Evolutionary conservation across 805 yeast species (phyloP).

Genomic region (Myxozyma kluyveri): DNA sequence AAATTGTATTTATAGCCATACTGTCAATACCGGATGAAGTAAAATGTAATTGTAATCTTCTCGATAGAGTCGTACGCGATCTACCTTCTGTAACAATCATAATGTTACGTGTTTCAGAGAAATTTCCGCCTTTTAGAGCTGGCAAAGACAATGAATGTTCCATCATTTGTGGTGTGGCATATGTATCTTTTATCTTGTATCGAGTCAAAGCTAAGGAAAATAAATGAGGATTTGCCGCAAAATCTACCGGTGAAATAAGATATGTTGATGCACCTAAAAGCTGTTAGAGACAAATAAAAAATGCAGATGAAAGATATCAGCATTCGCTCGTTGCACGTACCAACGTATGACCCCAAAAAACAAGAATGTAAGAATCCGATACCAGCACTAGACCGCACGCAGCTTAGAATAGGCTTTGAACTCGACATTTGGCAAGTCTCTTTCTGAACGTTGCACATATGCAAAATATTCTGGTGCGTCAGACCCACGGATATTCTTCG

Average conservation of each 20-base stretch:
- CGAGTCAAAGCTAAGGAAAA: constrained; percentile 70
- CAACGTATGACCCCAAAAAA: constrained; percentile 71
- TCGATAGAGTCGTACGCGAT: constrained; percentile 60
- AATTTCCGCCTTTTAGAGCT: constrained; percentile 59
- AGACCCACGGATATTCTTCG: constrained; percentile 54
- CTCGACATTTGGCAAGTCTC: constrained; percentile 85
- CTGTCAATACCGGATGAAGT: constrained; percentile 62
- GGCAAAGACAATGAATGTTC: constrained; percentile 62
- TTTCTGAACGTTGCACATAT: constrained; percentile 81
- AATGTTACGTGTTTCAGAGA: constrained; percentile 69
- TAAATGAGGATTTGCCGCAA: constrained; percentile 66
- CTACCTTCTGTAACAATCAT: constrained; percentile 79
- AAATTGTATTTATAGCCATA: constrained; percentile 71
- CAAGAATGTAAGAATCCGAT: constrained; percentile 87
- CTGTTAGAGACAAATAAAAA: background rate
- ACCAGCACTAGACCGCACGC: constrained; percentile 81
- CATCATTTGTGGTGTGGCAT: constrained; percentile 79
- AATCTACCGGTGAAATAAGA: constrained; percentile 73
- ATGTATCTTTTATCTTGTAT: constrained; percentile 79
- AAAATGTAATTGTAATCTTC: constrained; percentile 59
- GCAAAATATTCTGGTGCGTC: constrained; percentile 63
- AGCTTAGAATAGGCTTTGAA: constrained; percentile 71
- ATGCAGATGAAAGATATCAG: background rate
- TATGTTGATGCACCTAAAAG: constrained; percentile 72
- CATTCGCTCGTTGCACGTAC: constrained; percentile 12